Evolutionary conservation across 2,329 filamentous ascomycete genomes (phyloP).

Genomic region (Dryadomyces quercivorus): DNA sequence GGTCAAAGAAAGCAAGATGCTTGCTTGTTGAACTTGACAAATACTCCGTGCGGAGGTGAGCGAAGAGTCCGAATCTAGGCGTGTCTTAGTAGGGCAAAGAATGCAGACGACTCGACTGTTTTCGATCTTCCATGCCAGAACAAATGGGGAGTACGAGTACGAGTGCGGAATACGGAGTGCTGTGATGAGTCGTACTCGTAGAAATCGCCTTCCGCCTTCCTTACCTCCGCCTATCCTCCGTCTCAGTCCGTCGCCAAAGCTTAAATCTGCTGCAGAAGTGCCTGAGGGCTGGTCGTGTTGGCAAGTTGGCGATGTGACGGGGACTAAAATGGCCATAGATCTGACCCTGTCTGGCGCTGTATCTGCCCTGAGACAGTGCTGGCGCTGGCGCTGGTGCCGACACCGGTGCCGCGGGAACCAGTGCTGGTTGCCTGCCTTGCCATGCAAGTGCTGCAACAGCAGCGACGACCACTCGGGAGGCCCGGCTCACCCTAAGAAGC

Average conservation of each 20-base stretch:
- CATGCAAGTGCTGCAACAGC: neutral
- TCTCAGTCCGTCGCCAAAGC: neutral
- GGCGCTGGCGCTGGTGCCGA: conserved; percentile 3
- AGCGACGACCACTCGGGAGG: neutral
- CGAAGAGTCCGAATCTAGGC: neutral
- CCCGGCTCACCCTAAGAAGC: conserved; percentile 1
- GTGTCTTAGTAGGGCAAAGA: neutral
- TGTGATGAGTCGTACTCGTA: too few relatives aligned
- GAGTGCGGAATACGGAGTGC: neutral
- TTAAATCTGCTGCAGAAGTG: conserved; percentile 3
- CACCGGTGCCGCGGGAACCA: conserved; percentile 1
- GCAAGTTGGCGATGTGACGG: conserved; percentile 8
- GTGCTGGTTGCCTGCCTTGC: neutral
- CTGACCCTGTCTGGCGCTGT: neutral
- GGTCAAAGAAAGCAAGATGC: neutral
- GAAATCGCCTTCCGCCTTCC: neutral
- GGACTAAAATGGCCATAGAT: conserved; percentile 8
- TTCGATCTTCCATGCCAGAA: too few relatives aligned
- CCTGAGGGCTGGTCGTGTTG: conserved; percentile 1
- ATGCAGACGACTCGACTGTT: neutral
- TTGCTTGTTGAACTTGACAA: neutral
- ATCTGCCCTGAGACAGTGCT: neutral
- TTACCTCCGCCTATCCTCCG: neutral
- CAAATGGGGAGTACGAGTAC: neutral
- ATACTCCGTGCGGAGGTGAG: neutral